phyloP scores from a whole-genome alignment of 1,139 yeast species.

The Sugiyamaella pinicola region DNA sequence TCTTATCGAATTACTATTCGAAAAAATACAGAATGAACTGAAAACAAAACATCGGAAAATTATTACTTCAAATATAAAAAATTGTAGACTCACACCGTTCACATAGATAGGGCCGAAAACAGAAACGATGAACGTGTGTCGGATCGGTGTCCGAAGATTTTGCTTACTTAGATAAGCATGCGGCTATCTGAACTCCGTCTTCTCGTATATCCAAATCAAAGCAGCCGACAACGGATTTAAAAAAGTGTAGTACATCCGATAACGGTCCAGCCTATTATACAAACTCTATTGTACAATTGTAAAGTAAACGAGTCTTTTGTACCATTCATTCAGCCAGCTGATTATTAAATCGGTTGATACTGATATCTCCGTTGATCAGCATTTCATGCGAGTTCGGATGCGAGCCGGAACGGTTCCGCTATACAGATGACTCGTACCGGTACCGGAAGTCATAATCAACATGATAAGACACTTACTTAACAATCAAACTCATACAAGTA shows the following conservation, averaged over 20 bases:
- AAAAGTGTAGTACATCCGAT: too few relatives aligned
- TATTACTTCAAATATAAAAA: neutral
- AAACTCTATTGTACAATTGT: too few relatives aligned
- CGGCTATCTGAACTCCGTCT: neutral
- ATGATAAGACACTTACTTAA: too few relatives aligned
- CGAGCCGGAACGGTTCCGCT: neutral
- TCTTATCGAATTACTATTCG: neutral
- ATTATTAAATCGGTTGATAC: neutral
- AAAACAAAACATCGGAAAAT: too few relatives aligned
- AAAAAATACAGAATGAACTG: neutral
- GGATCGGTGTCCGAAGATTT: conserved; percentile 6
- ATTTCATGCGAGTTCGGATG: neutral
- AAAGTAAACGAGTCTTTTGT: too few relatives aligned
- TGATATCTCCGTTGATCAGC: neutral
- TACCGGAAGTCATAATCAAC: too few relatives aligned
- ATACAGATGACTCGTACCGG: too few relatives aligned
- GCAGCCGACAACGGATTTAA: too few relatives aligned
- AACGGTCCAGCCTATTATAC: too few relatives aligned
- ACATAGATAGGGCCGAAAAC: neutral
- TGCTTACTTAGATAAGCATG: neutral
- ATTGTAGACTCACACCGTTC: neutral
- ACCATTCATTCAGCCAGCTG: too few relatives aligned
- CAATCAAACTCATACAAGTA: too few relatives aligned
- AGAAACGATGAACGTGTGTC: conserved; percentile 2
- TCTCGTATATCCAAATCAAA: neutral